These are phyloP conservation scores for Pichia membranifaciens DNA, from an alignment of 805 yeast genomes.

Conservation along the genomic window DNA sequence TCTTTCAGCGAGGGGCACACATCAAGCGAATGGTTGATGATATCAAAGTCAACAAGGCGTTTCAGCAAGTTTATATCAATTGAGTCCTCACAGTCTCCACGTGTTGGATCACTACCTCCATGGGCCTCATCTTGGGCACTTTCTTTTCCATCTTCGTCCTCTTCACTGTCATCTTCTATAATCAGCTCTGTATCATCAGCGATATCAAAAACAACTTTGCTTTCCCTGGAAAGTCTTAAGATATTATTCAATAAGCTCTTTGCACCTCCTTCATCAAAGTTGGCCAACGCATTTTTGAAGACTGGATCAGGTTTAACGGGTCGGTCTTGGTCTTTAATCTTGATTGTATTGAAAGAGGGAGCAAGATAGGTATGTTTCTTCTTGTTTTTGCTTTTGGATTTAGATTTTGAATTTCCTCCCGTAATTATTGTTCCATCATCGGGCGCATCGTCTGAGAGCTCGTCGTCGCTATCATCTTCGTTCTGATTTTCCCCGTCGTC, in stretches of 20 bases:
- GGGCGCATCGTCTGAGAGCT: conserved; percentile 18
- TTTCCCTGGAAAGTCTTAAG: conserved; percentile 39
- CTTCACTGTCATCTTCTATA: background rate
- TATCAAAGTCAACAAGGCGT: conserved; percentile 3
- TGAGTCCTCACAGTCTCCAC: no score
- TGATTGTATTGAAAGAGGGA: conserved; percentile 2
- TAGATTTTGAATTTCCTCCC: conserved; percentile 15
- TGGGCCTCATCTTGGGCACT: background rate
- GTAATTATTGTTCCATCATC: background rate
- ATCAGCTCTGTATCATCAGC: conserved; percentile 11
- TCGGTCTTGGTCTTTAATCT: conserved; percentile 34
- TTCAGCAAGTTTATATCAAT: background rate
- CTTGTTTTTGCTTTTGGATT: conserved; percentile 9
- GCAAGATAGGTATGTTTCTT: background rate
- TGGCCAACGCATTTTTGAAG: conserved; percentile 51
- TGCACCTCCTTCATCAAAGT: conserved; percentile 61
- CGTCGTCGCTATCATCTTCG: conserved; percentile 5
- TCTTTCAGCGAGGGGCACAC: conserved; percentile 9
- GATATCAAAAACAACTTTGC: conserved; percentile 35
- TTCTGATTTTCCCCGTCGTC: conserved; percentile 20
- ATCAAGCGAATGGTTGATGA: background rate
- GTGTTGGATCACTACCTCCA: background rate
- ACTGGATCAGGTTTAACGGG: conserved; percentile 50
- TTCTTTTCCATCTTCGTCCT: background rate
- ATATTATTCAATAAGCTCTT: conserved; percentile 47